Conservation (phyloP, 306 rosid species). For the Cucumis hystrix region DNA sequence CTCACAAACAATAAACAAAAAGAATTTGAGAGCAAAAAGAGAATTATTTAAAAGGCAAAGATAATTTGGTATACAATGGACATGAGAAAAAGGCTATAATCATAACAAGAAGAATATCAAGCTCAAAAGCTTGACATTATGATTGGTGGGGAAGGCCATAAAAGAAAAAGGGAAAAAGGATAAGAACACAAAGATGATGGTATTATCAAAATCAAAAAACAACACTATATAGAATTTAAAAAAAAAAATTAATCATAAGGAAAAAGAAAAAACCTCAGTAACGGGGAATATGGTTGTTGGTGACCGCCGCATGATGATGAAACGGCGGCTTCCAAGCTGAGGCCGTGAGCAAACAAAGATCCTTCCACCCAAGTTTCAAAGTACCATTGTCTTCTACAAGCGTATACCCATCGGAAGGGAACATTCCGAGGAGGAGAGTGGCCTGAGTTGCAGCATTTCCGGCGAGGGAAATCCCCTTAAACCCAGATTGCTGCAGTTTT, state of each 20-base stretch:
- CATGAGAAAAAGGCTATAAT: neutral
- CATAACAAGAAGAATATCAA: neutral
- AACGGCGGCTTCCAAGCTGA: slow-evolving; percentile 95
- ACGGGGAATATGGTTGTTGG: neutral
- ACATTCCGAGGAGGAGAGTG: slow-evolving; percentile 77
- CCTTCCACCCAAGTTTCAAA: slow-evolving; percentile 96
- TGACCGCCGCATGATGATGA: neutral
- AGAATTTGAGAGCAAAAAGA: neutral
- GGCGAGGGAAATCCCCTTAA: slow-evolving; percentile 68
- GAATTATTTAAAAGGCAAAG: neutral
- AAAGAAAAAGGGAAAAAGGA: neutral
- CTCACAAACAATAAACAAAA: neutral
- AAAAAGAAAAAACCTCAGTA: neutral
- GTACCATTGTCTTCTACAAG: slow-evolving; percentile 90
- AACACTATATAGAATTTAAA: neutral
- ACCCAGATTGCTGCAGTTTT: slow-evolving; percentile 75
- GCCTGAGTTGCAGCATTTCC: slow-evolving; percentile 99
- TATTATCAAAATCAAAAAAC: neutral
- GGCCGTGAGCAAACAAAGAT: slow-evolving; percentile 93
- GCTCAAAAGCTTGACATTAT: neutral
- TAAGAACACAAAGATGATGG: neutral
- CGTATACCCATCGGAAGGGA: slow-evolving; percentile 92
- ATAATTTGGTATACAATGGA: neutral
- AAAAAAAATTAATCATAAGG: neutral
- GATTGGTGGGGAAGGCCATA: neutral